These are phyloP conservation scores for Gleditsia sinensis DNA, from an alignment of 306 rosid genomes.

Conservation along the genomic window DNA sequence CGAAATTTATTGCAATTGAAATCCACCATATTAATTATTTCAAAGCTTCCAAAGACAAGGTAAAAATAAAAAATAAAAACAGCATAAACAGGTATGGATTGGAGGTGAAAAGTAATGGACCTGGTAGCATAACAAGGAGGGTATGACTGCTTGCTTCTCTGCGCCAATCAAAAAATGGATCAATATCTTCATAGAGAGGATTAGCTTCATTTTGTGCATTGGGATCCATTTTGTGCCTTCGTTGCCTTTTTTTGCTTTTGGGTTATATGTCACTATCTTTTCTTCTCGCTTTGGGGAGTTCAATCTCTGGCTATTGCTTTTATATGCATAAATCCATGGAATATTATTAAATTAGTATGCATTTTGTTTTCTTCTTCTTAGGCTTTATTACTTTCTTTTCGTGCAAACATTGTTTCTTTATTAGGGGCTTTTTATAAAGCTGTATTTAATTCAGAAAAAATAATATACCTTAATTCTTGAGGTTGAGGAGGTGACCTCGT, in stretches of 20 bases:
- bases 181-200: conserved; percentile 40
- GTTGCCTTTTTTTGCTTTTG: conserved; percentile 5
- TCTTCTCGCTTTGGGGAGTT: neutral
- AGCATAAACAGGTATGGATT: neutral
- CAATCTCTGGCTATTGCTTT: conserved; percentile 21
- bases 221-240: conserved; percentile 10
- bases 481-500: conserved; percentile 1
- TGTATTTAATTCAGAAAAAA: too few species aligned
- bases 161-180: conserved; percentile 49
- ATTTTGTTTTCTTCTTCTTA: neutral
- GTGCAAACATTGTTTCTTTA: conserved; percentile 40
- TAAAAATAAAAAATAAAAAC: neutral
- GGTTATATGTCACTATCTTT: neutral
- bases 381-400: conserved; percentile 49
- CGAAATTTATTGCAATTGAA: too few species aligned
- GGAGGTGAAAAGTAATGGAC: conserved; percentile 34
- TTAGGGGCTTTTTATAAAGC: too few species aligned
- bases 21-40: too few species aligned
- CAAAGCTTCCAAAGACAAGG: too few species aligned
- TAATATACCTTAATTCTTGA: conserved; percentile 38
- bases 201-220: conserved; percentile 26
- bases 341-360: neutral
- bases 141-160: conserved; percentile 40
- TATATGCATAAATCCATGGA: conserved; percentile 21
- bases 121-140: conserved; percentile 54